Evolutionary conservation across 345 rosid species (phyloP), one percentile per base, ranked within the genome.

Genomic region (Eucalyptus regnans): DNA sequence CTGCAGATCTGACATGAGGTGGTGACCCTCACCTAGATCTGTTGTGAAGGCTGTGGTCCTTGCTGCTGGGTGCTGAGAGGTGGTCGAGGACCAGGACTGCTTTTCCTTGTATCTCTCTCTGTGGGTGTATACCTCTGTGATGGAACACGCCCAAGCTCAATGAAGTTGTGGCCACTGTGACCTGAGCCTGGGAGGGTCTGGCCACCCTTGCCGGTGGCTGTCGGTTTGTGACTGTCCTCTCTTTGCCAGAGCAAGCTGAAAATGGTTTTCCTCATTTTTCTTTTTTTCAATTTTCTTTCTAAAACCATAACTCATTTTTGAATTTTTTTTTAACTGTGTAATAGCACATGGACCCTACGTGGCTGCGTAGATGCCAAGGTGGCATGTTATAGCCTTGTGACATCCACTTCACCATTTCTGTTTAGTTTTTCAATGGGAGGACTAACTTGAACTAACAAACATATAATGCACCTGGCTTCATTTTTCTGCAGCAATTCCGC

Each of bases 311-410:
- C 56, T 3, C n/a, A n/a, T n/a, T n/a, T n/a, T n/a, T n/a, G n/a
- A n/a, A 9, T 0, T 16, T 56, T 56, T 14, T 20, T 58, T 58
- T 52, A 18, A 52, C 1, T 52, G 22, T 52, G 23, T 52, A 52
- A 52, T 18, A 52, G 23, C 56, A 51, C 0, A 1, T 51, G 56
- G 56, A 52, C 9, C 56, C 56, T 52, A 52, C 0, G 0, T 17
- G 23, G 23, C 56, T 52, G 56, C 9, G 4, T 52, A 51, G 23
- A 52, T 52, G 56, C 56, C 56, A 17, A 52, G 56, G 56, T 52
- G 56, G 56, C 23, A 52, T 52, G 56, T 17, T 52, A 52, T 52
- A 52, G 56, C 23, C 23, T 52, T 52, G 56, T 52, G 23, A 52
- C 56, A 7, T 52, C 23, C 23, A 52, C 56, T 51, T 51, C 22